Evolutionary conservation across 306 rosid genomes (phyloP).

Genomic region (Corylus heterophylla): DNA sequence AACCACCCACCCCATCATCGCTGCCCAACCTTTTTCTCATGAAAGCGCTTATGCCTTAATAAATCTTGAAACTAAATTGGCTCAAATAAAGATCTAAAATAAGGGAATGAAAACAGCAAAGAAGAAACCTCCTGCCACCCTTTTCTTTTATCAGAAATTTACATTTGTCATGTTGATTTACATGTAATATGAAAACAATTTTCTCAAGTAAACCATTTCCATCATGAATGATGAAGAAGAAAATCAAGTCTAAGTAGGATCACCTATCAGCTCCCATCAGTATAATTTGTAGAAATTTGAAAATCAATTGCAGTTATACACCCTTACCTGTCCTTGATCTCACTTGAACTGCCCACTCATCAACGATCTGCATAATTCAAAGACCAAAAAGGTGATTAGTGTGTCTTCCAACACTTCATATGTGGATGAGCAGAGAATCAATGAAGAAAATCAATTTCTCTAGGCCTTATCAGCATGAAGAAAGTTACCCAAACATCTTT

Average conservation of each 20-base stretch:
- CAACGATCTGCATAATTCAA: conserved; percentile 59
- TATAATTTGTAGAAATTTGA: conserved; percentile 21
- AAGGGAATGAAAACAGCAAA: background rate
- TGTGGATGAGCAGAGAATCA: background rate
- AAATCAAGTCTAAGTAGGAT: conserved; percentile 11
- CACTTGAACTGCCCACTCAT: conserved; percentile 86
- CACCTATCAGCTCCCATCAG: background rate
- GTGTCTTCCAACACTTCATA: background rate
- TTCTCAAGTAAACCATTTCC: background rate
- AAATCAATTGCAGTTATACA: conserved; percentile 4
- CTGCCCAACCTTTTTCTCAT: background rate
- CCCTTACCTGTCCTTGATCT: conserved; percentile 68
- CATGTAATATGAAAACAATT: background rate
- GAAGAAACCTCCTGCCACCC: background rate
- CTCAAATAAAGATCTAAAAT: background rate
- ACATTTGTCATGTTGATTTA: background rate
- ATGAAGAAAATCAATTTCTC: conserved; percentile 1
- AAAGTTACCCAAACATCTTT: conserved; percentile 34
- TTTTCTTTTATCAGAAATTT: background rate
- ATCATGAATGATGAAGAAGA: conserved; percentile 1
- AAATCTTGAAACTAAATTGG: background rate
- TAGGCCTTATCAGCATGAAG: conserved; percentile 3
- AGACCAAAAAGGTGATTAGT: background rate
- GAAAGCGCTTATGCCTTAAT: background rate
- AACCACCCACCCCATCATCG: background rate